Evolutionary conservation across 202 grass and related monocot species (phyloP).

Genomic region (Zoysia matrella): DNA sequence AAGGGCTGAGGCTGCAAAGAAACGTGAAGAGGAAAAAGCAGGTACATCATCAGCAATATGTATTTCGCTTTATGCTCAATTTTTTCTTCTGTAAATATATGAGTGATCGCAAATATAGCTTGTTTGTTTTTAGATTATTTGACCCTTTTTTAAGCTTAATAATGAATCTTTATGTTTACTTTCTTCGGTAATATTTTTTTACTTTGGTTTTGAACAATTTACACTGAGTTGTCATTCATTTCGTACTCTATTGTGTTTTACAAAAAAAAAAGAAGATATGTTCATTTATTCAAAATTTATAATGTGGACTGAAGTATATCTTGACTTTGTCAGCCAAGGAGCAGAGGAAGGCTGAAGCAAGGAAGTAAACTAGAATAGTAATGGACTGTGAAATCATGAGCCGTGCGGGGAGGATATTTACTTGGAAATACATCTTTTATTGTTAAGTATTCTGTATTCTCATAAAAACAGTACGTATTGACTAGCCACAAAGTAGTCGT

Average conservation of each 20-base stretch:
- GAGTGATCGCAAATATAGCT: not conserved
- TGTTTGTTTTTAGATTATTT: not conserved
- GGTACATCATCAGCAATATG: slow-evolving; percentile 53
- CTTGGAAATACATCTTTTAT: slow-evolving; percentile 37
- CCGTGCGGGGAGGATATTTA: slow-evolving; percentile 40
- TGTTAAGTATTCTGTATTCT: slow-evolving; percentile 45
- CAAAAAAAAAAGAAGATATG: not conserved
- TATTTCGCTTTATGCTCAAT: slow-evolving; percentile 23
- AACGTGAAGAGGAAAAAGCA: slow-evolving; percentile 97
- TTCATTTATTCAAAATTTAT: not conserved
- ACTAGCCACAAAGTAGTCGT: slow-evolving; percentile 29
- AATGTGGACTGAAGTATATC: slow-evolving; percentile 27
- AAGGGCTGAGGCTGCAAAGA: slow-evolving; percentile 96
- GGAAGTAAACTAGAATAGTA: slow-evolving; percentile 61
- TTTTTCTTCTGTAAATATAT: slow-evolving; percentile 6
- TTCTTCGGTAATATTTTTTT: not conserved
- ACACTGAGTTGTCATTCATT: not conserved
- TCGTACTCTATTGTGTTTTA: not conserved
- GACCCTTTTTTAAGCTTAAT: not conserved
- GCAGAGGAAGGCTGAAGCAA: slow-evolving; percentile 77
- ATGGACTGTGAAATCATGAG: slow-evolving; percentile 38
- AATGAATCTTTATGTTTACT: not conserved
- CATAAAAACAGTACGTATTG: slow-evolving; percentile 41
- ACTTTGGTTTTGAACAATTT: slow-evolving; percentile 15
- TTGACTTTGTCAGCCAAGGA: slow-evolving; percentile 75